These are phyloP conservation scores for Aaosphaeria pasadenensis DNA, from an alignment of 2,329 filamentous ascomycete species.

Conservation along the genomic window DNA sequence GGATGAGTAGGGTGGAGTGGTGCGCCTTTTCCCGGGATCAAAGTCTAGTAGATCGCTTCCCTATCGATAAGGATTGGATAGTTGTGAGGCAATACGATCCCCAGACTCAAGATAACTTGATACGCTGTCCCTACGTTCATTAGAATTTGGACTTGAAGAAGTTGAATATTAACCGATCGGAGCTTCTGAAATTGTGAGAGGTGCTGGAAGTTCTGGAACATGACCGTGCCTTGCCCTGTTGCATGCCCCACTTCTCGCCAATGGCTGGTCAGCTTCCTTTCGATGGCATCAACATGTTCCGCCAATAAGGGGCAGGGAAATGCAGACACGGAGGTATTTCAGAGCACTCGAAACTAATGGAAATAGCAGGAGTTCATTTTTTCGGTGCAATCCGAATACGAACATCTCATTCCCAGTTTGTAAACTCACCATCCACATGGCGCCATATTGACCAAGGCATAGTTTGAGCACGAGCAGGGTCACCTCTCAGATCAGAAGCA, in stretches of 20 bases:
- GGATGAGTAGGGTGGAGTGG: too few relatives aligned
- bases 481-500: constrained; percentile 53
- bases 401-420: constrained; percentile 56
- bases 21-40: too few relatives aligned
- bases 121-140: too few relatives aligned
- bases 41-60: too few relatives aligned
- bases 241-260: constrained; percentile 54
- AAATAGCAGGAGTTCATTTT: constrained; percentile 48
- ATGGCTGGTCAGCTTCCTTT: constrained; percentile 46
- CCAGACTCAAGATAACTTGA: too few relatives aligned
- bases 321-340: too few relatives aligned
- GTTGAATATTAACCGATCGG: constrained; percentile 48
- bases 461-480: constrained; percentile 71
- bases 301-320: too few relatives aligned
- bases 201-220: constrained; percentile 43
- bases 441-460: constrained; percentile 78
- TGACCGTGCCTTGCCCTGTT: constrained; percentile 53
- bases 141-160: constrained; percentile 32
- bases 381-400: constrained; percentile 54
- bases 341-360: too few relatives aligned
- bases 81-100: too few relatives aligned
- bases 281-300: too few relatives aligned
- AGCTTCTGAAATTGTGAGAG: constrained; percentile 47
- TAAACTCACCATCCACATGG: constrained; percentile 77
- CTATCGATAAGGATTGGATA: too few relatives aligned